These are phyloP conservation scores for Pyrenochaeta sp. DNA, from an alignment of 2,329 filamentous ascomycete genomes.

Conservation along the genomic window DNA sequence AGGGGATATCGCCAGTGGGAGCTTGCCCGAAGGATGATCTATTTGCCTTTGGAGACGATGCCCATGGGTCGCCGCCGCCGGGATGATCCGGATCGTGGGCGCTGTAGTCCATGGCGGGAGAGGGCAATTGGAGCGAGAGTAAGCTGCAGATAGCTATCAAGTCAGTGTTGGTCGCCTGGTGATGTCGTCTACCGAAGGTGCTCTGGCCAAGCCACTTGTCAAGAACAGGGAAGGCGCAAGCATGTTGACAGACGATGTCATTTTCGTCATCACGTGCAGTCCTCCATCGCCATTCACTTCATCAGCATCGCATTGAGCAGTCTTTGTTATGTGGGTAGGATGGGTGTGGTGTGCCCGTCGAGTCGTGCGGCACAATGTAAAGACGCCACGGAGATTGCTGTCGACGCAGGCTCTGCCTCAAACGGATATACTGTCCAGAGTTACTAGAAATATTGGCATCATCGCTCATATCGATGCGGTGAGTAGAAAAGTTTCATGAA, in stretches of 20 bases:
- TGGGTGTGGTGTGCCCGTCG: conserved; percentile 47
- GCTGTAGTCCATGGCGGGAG: conserved; percentile 71
- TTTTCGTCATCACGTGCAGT: conserved; percentile 37
- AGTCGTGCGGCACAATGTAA: conserved; percentile 43
- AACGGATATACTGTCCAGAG: conserved; percentile 62
- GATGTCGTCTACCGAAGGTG: conserved; percentile 17
- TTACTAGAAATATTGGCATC: conserved; percentile 95
- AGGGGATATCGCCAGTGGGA: conserved; percentile 52
- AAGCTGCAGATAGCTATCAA: conserved; percentile 27
- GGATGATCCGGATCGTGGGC: conserved; percentile 66
- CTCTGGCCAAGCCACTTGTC: conserved; percentile 29
- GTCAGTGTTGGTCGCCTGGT: conserved; percentile 26
- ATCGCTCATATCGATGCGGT: conserved; percentile 97
- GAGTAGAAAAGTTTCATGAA: conserved; percentile 36
- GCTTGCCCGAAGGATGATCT: conserved; percentile 57
- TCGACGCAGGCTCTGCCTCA: conserved; percentile 32
- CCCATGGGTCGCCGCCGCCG: conserved; percentile 70
- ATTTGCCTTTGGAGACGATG: conserved; percentile 64
- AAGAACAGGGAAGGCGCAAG: conserved; percentile 38
- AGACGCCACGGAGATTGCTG: conserved; percentile 37
- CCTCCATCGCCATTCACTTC: conserved; percentile 7
- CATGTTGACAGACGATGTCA: conserved; percentile 18
- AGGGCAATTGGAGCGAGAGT: conserved; percentile 32
- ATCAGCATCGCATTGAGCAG: conserved; percentile 14
- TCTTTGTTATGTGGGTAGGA: conserved; percentile 44